Percentiles rank a stretch among this genome's conserved stretches.
These are phyloP conservation scores for Cercospora zeina DNA, from an alignment of 2,329 filamentous ascomycete species.

Conservation along the genomic window DNA sequence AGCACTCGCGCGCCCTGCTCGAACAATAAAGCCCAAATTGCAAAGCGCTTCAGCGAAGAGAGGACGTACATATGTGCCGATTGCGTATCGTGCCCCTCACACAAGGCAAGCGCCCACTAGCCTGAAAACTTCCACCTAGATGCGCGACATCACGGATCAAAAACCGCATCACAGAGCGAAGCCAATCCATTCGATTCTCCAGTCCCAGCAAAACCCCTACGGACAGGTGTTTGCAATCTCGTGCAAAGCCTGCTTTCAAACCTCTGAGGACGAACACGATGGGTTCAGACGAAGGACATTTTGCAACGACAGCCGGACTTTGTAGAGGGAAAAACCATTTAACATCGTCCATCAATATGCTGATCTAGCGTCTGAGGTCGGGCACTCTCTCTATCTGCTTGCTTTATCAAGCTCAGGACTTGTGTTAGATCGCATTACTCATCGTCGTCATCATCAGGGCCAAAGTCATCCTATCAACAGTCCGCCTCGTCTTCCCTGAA, in stretches of 20 bases:
- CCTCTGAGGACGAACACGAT: background rate
- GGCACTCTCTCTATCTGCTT: slow-evolving; percentile 5
- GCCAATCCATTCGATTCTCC: background rate
- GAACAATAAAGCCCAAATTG: background rate
- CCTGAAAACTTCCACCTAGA: background rate
- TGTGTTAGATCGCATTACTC: slow-evolving; percentile 1
- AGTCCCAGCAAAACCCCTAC: background rate
- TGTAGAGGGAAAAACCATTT: background rate
- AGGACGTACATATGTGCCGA: background rate
- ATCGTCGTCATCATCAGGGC: background rate
- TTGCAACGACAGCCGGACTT: background rate
- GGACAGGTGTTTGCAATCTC: background rate
- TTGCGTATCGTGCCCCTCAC: background rate
- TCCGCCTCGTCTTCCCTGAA: background rate
- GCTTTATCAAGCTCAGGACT: slow-evolving; percentile 12
- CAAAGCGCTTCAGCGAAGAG: background rate
- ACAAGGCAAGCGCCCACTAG: background rate
- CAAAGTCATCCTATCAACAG: background rate
- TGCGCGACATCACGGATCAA: background rate
- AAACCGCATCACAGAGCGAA: background rate
- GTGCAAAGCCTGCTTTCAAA: background rate
- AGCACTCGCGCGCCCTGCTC: background rate
- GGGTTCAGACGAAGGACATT: background rate
- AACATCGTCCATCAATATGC: slow-evolving; percentile 4
- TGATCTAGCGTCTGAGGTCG: slow-evolving; percentile 15